phyloP scores from a whole-genome alignment of 164 flowering plant genomes.

The Dillenia suffruticosa region DNA sequence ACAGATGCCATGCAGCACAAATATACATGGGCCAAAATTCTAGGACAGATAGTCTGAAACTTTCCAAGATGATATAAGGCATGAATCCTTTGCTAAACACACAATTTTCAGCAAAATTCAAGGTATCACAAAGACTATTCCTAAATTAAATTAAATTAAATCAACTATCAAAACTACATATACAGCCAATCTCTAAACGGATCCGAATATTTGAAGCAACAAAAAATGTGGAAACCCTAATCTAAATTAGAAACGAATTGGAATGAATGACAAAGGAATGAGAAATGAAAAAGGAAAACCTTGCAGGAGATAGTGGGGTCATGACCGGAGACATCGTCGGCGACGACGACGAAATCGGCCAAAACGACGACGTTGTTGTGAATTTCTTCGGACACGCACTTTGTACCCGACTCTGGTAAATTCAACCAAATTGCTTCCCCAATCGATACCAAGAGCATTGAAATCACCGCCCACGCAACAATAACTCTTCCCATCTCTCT shows the following conservation, averaged over 20 bases:
- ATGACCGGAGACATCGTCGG: constrained; percentile 32
- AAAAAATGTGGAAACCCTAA: not conserved
- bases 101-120: too few relatives aligned
- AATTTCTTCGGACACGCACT: constrained; percentile 68
- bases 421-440: constrained; percentile 42
- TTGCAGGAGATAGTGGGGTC: constrained; percentile 44
- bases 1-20: too few relatives aligned
- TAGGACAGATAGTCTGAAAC: too few relatives aligned
- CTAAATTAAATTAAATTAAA: too few relatives aligned
- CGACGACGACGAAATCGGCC: constrained; percentile 55
- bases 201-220: too few relatives aligned
- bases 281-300: constrained; percentile 17
- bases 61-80: too few relatives aligned
- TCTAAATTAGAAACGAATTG: not conserved
- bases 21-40: too few relatives aligned
- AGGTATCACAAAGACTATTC: too few relatives aligned
- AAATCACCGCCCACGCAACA: constrained; percentile 2
- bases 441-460: constrained; percentile 5
- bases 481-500: not conserved
- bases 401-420: constrained; percentile 45
- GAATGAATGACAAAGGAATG: not conserved
- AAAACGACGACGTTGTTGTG: constrained; percentile 68
- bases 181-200: too few relatives aligned
- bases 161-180: too few relatives aligned
- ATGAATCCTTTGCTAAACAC: too few relatives aligned